These are phyloP conservation scores for Helicostylum pulchrum DNA, from an alignment of 192 early-diverging fungal genomes.

Conservation along the genomic window DNA sequence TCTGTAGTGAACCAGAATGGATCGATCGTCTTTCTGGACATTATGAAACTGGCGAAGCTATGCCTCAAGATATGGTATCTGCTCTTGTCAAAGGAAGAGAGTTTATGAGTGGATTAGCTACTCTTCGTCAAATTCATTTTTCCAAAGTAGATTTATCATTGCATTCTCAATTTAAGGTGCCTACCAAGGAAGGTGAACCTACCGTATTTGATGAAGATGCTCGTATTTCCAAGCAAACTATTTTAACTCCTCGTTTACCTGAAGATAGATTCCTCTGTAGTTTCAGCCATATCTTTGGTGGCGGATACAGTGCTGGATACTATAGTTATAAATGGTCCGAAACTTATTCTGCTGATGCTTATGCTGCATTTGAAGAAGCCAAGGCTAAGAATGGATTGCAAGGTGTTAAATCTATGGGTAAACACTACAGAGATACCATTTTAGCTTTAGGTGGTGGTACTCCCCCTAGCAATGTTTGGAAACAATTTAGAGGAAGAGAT, in stretches of 20 bases:
- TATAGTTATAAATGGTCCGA: conserved; percentile 66
- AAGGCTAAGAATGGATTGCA: not conserved
- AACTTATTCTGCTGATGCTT: conserved; percentile 60
- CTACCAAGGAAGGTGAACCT: conserved; percentile 15
- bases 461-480: conserved; percentile 50
- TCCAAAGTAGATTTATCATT: conserved; percentile 50
- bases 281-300: conserved; percentile 60
- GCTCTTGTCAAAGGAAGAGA: conserved; percentile 44
- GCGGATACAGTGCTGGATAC: conserved; percentile 57
- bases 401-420: conserved; percentile 32
- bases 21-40: conserved; percentile 45
- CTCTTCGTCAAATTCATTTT: conserved; percentile 55
- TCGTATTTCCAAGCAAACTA: conserved; percentile 43
- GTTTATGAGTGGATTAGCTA: conserved; percentile 50
- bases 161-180: conserved; percentile 38
- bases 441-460: conserved; percentile 58
- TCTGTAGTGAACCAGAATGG: conserved; percentile 52
- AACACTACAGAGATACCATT: conserved; percentile 54
- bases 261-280: conserved; percentile 55
- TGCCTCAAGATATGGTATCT: conserved; percentile 55
- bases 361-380: conserved; percentile 56
- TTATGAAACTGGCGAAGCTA: conserved; percentile 48
- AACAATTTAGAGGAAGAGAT: conserved; percentile 48
- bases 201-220: conserved; percentile 54
- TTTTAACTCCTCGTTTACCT: conserved; percentile 41